Evolutionary conservation across 805 yeast genomes (phyloP), one percentile per base, ranked within the genome.

Genomic region (Metschnikowia bowlesiae): DNA sequence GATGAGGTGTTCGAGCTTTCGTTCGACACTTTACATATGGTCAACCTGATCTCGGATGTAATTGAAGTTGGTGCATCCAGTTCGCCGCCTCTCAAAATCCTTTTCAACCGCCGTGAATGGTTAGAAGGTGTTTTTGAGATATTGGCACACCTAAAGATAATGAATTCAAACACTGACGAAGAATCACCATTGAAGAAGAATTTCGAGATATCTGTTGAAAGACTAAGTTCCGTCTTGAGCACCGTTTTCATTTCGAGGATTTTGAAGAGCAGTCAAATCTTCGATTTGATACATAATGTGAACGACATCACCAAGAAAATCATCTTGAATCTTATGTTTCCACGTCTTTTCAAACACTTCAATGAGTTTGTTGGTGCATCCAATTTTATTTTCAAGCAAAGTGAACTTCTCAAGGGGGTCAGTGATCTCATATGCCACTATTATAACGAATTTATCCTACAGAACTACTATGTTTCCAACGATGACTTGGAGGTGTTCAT

Each of bases 121-220:
- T 50, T 73, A 4, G 77, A 73, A 44, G 73, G 76, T 2, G 53
- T 66, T 0, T 68, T 70, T 52, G 77, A 72, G 46, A 53, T 71
- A 8, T 51, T 71, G 16, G 75, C 73, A 1, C 66, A 70, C 39
- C 50, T 73, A 10, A 62, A 61, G 41, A 48, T 69, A 8, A 43
- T 63, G 6, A 30, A 29, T n/a, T 44, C 41, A 13, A 46, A 46
- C 10, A 52, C 58, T 6, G 66, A 72, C 69, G 39, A 54, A n/a
- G 49, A 58, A 26, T 39, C 55, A 13, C 63, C 60, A 3, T 49
- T 63, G 28, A 43, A 11, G 33, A 46, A 28, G 48, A 52, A 48
- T 55, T 55, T 67, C 39, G 44, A 52, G 14, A 33, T 47, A 4
- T 59, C 65, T 29, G 61, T 58, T 31, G 65, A 68, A 3, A 64